These are phyloP conservation scores for Trichosporon faecale DNA, from an alignment of 1,284 basidiomycete genomes.

Conservation along the genomic window DNA sequence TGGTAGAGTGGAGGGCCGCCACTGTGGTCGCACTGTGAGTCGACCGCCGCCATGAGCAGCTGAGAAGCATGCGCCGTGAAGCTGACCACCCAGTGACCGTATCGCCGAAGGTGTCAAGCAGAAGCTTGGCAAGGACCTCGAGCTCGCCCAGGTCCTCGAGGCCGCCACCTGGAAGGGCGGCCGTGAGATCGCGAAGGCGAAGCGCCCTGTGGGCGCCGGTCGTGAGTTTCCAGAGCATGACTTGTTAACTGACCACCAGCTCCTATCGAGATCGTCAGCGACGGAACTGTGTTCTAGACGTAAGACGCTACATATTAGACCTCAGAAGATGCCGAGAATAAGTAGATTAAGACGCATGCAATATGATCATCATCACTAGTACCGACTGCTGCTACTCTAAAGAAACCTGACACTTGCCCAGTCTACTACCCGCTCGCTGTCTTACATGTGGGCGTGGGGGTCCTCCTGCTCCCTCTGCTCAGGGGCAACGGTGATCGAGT, in stretches of 20 bases:
- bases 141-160: conserved; percentile 84
- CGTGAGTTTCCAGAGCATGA: conserved; percentile 44
- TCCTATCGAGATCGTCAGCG: conserved; percentile 40
- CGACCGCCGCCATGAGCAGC: too few relatives aligned
- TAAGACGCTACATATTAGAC: not conserved
- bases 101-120: conserved; percentile 68
- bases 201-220: conserved; percentile 65
- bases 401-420: not conserved
- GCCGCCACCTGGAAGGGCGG: conserved; percentile 95
- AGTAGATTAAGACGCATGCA: conserved; percentile 10
- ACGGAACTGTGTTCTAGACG: conserved; percentile 37
- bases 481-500: conserved; percentile 57
- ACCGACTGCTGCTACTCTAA: conserved; percentile 4
- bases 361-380: conserved; percentile 4
- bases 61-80: too few relatives aligned
- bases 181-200: conserved; percentile 78
- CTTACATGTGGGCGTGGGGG: conserved; percentile 57
- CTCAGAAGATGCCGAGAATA: not conserved
- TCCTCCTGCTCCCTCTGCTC: conserved; percentile 72
- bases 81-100: conserved; percentile 61
- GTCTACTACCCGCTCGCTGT: conserved; percentile 6
- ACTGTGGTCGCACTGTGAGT: conserved; percentile 85
- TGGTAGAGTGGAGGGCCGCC: conserved; percentile 93
- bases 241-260: conserved; percentile 19
- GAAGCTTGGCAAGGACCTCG: conserved; percentile 57